Percentiles rank a stretch among this genome's conserved stretches.
Conservation (phyloP, 73 alveolate genomes). For the Paramecium sexaurelia region DNA sequence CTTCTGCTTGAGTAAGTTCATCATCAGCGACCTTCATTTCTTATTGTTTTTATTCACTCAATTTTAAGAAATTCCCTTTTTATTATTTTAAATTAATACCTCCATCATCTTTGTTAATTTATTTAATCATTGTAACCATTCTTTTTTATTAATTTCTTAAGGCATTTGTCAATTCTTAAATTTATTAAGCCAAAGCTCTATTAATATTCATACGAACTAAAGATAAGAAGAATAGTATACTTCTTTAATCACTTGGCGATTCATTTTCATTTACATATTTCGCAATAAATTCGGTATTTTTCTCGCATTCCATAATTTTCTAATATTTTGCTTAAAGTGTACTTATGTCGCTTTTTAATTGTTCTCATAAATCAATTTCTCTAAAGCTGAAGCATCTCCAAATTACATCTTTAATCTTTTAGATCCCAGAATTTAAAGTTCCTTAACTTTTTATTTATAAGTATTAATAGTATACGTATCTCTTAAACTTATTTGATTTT, state of each 20-base stretch:
- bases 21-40: slow-evolving; percentile 49
- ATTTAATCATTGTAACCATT: slow-evolving; percentile 40
- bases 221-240: background rate
- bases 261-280: background rate
- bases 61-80: slow-evolving; percentile 23
- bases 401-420: slow-evolving; percentile 35
- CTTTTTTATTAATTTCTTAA: slow-evolving; percentile 52
- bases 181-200: slow-evolving; percentile 38
- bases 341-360: slow-evolving; percentile 54
- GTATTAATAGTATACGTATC: background rate
- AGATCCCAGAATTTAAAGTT: slow-evolving; percentile 3
- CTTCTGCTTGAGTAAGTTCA: slow-evolving; percentile 47
- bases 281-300: background rate
- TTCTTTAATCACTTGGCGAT: background rate
- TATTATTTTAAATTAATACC: background rate
- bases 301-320: slow-evolving; percentile 48
- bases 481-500: slow-evolving; percentile 12
- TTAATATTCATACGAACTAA: slow-evolving; percentile 38
- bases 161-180: slow-evolving; percentile 26
- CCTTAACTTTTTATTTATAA: background rate
- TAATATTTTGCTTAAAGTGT: background rate
- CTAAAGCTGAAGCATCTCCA: slow-evolving; percentile 47
- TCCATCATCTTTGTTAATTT: slow-evolving; percentile 39
- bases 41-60: background rate
- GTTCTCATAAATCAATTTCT: slow-evolving; percentile 3